Base-by-base conservation (phyloP, 2,329 filamentous ascomycete genomes). In the Exophiala sp. region DNA sequence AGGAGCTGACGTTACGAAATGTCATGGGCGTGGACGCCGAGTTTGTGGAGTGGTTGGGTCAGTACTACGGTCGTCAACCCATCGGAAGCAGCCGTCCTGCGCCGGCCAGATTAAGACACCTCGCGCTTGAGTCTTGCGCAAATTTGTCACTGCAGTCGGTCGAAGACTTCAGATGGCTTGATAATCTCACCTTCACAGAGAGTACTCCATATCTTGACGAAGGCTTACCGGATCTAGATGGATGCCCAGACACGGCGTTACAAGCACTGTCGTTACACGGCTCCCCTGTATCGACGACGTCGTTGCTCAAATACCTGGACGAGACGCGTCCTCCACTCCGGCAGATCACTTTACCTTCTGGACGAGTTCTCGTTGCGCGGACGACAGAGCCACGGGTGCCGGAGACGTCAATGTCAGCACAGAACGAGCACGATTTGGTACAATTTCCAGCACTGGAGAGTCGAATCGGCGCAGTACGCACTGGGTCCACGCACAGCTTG, bases 1-100 rank as follows among this genome's bases (percentile, higher is more conserved):
- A 36, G 7, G 61, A 65, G 5, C 45, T 71, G 48, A 65, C 65
- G 41, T 48, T 71, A 24, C 64, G 63, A 34, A 69, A 66, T 32
- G 69, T 69, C 33, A 60, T 63, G 4, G 69, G 68, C 5, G 68
- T 64, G 0, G 65, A 69, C 21, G 62, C 59, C 0, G 66, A 67
- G n/a, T 71, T 71, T 50, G 55, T 71, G 40, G 50, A 67, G 33
- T 70, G 69, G 68, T 52, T 71, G 1, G 68, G 68, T 3, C 5
- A n/a, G 11, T 53, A 58, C 20, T 55, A 54, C 38, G 12, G 2
- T 9, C 34, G 18, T 29, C 7, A 16, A 34, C 7, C 11, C 3
- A 34, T 34, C 14, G 1, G 21, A 5, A 49, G 20, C 32, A 10
- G 29, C 7, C 11, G 18, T 10, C 5, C 4, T 20, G 14, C 44